Conservation (phyloP, 2,329 filamentous ascomycete genomes). For the Pseudogymnoascus pannorum region DNA sequence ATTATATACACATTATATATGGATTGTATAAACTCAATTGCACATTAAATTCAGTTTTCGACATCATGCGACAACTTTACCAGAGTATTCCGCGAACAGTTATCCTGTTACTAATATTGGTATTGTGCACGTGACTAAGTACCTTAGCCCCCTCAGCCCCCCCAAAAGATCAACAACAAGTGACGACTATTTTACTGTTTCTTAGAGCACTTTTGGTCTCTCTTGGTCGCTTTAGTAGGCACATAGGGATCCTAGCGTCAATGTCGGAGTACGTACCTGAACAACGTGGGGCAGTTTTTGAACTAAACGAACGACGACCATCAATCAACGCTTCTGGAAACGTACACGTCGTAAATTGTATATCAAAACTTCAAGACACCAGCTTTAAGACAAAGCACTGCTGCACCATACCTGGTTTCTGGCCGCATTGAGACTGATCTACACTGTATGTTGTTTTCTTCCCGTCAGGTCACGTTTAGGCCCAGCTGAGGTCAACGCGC, state of each 20-base stretch:
- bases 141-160: neutral
- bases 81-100: neutral
- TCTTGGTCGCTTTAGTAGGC: neutral
- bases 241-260: neutral
- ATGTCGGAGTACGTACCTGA: neutral
- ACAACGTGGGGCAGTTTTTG: conserved; percentile 6
- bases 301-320: conserved; percentile 6
- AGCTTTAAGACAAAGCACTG: neutral
- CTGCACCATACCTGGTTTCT: neutral
- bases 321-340: conserved; percentile 7
- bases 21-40: neutral
- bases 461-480: neutral
- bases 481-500: neutral
- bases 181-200: neutral
- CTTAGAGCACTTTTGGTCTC: neutral
- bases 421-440: conserved; percentile 7
- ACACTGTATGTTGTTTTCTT: conserved; percentile 2
- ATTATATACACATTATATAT: neutral
- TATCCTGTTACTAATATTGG: neutral
- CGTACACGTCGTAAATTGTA: conserved; percentile 5
- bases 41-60: neutral
- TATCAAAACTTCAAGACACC: neutral
- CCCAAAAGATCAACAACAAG: neutral
- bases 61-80: neutral
- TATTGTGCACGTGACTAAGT: neutral